Conservation (phyloP, 1,139 yeast species). For the Taiozyma onychis region DNA sequence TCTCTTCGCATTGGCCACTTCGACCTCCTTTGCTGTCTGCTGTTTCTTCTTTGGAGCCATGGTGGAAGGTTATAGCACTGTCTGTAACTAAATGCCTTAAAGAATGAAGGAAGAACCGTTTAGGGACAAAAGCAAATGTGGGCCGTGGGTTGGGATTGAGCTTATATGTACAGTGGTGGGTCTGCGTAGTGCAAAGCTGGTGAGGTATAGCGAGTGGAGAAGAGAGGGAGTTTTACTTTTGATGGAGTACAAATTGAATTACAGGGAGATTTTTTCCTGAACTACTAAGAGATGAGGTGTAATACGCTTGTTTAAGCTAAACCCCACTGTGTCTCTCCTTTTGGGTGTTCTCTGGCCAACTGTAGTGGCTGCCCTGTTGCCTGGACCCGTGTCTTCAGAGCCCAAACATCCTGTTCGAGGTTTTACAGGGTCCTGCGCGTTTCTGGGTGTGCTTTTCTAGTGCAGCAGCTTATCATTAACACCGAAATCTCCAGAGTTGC, state of each 20-base stretch:
- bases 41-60: slow-evolving; percentile 3
- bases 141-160: not conserved
- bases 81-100: not conserved
- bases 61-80: not conserved
- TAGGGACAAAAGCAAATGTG: not conserved
- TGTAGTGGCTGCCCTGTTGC: not conserved
- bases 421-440: not conserved
- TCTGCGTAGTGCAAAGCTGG: too few relatives aligned
- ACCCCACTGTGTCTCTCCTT: not conserved
- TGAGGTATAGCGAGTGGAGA: not conserved
- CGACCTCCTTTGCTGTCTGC: slow-evolving; percentile 1
- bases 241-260: not conserved
- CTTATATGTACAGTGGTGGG: not conserved
- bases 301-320: too few relatives aligned
- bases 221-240: not conserved
- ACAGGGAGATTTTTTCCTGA: not conserved
- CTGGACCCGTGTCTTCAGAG: not conserved
- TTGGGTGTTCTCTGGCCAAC: not conserved
- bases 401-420: not conserved
- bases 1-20: slow-evolving; percentile 15
- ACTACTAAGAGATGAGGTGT: not conserved
- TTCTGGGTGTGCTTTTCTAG: not conserved
- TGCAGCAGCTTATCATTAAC: not conserved
- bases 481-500: not conserved
- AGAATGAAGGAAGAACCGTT: too few relatives aligned